These are phyloP conservation scores for Phytophthora ohioensis DNA, from an alignment of 352 stramenopile genomes.

Conservation along the genomic window DNA sequence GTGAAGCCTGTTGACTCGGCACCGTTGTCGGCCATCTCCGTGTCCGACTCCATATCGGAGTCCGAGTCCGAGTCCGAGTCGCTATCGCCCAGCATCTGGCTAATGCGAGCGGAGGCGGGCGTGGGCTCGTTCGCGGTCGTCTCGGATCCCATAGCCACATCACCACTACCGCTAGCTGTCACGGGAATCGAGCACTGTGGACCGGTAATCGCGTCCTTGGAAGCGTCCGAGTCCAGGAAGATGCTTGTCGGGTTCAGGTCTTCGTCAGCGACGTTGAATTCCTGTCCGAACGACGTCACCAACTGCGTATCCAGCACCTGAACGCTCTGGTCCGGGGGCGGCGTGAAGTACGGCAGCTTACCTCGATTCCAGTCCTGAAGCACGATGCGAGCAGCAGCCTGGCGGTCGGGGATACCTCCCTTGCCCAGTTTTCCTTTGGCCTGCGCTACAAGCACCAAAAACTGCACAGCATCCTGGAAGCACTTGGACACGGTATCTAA, in stretches of 20 bases:
- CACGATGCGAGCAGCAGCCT: constrained; percentile 91
- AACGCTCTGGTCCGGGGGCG: constrained; percentile 74
- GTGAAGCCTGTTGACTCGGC: constrained; percentile 4
- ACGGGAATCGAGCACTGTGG: constrained; percentile 62
- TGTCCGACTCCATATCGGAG: constrained; percentile 62
- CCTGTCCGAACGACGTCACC: constrained; percentile 63
- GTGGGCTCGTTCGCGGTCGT: constrained; percentile 19
- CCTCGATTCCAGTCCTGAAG: constrained; percentile 94
- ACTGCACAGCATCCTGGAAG: constrained; percentile 89
- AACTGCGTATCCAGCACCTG: constrained; percentile 76
- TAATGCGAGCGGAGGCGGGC: constrained; percentile 43
- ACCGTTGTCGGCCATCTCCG: constrained; percentile 53
- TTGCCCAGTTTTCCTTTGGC: constrained; percentile 95
- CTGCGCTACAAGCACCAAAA: constrained; percentile 95
- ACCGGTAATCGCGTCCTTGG: constrained; percentile 31
- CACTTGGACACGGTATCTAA: constrained; percentile 64
- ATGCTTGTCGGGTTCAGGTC: constrained; percentile 79
- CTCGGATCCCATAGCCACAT: constrained; percentile 31
- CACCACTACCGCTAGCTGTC: constrained; percentile 10
- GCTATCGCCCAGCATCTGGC: constrained; percentile 53
- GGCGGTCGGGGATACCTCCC: constrained; percentile 94
- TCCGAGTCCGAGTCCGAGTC: constrained; percentile 67
- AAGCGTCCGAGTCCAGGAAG: constrained; percentile 52
- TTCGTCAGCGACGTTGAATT: constrained; percentile 71
- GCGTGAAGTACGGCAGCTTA: constrained; percentile 91